Evolutionary conservation across 495 filamentous ascomycete genomes (phyloP).

Genomic region (Lasiosphaeria miniovina): DNA sequence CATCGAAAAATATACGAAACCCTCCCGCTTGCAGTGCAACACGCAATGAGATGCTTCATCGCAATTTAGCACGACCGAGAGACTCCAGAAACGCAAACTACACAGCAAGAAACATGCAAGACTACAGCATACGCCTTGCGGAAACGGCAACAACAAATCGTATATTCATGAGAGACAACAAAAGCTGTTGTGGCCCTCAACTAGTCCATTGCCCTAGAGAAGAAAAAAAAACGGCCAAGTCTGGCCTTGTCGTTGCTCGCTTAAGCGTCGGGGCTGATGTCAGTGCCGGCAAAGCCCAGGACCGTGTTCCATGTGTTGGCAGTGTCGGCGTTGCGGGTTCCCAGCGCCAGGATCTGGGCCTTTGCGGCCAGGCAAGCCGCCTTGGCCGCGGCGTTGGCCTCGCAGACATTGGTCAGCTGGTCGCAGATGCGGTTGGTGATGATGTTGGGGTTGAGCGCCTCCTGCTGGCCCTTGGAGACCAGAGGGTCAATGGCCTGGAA

Average conservation of each 20-base stretch:
- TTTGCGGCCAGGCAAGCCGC: conserved; percentile 43
- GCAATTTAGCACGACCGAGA: too few relatives aligned
- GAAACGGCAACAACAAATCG: too few relatives aligned
- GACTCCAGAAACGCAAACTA: too few relatives aligned
- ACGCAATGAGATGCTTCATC: too few relatives aligned
- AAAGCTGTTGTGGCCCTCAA: not conserved
- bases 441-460: conserved; percentile 59
- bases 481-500: conserved; percentile 51
- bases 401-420: conserved; percentile 57
- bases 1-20: too few relatives aligned
- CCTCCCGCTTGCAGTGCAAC: too few relatives aligned
- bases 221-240: not conserved
- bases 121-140: too few relatives aligned
- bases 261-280: conserved; percentile 13
- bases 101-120: too few relatives aligned
- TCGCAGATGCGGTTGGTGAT: conserved; percentile 66
- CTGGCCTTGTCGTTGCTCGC: not conserved
- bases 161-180: not conserved
- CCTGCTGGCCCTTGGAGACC: conserved; percentile 48
- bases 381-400: conserved; percentile 53
- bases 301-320: conserved; percentile 43
- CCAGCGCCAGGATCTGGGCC: conserved; percentile 37
- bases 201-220: not conserved
- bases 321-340: conserved; percentile 39
- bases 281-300: conserved; percentile 41